Evolutionary conservation across 2,329 filamentous ascomycete genomes (phyloP).

Genomic region (Venturia pyrina): DNA sequence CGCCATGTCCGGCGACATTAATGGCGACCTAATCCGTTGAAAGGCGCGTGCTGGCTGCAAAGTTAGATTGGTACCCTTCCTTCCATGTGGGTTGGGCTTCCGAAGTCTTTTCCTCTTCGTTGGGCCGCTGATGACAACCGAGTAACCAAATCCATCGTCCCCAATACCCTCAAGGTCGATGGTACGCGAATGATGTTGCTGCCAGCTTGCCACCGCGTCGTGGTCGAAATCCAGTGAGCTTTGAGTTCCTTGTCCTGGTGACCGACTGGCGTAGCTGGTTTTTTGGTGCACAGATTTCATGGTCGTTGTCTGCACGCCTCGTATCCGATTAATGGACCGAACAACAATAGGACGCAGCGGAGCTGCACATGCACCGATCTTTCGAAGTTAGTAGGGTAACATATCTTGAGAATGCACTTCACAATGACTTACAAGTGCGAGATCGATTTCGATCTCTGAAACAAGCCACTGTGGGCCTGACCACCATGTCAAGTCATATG

Average conservation of each 20-base stretch:
- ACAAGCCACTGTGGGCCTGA: constrained; percentile 36
- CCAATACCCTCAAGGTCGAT: constrained; percentile 12
- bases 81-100: not conserved
- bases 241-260: not conserved
- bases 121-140: constrained; percentile 10
- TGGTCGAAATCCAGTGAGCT: not conserved
- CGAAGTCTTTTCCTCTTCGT: not conserved
- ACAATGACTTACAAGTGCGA: constrained; percentile 30
- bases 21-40: not conserved
- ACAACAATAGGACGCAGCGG: constrained; percentile 8
- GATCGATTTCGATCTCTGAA: constrained; percentile 35
- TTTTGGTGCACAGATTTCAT: not conserved
- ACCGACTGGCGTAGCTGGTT: not conserved
- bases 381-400: not conserved
- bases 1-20: not conserved
- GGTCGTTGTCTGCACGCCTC: not conserved
- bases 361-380: constrained; percentile 12
- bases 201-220: not conserved
- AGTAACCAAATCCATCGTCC: constrained; percentile 9
- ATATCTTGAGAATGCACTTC: not conserved
- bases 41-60: not conserved
- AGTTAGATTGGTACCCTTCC: not conserved
- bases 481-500: constrained; percentile 36
- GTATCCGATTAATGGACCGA: not conserved
- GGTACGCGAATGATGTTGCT: not conserved